Evolutionary conservation across 2,329 filamentous ascomycete genomes (phyloP), one percentile per base, ranked within the genome.

Genomic region (Aquanectria penicillioides): DNA sequence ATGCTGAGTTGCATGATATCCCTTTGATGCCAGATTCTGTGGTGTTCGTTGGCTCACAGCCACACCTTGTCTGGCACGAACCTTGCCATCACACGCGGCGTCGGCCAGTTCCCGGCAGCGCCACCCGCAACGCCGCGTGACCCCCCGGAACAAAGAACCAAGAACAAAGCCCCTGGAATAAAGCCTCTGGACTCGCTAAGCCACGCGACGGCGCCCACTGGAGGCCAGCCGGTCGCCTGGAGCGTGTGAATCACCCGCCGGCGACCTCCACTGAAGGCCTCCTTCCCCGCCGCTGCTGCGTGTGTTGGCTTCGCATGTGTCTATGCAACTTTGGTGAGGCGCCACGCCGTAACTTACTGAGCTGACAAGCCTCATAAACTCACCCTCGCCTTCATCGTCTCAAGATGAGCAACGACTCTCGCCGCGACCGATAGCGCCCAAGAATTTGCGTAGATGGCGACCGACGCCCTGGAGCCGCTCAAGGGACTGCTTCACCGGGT

Each of bases 401-500:
- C 23, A 51, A 26, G 23, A 51, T 51, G 47, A 6, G 20, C 25
- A 18, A 17, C 9, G 1, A 26, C 33, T 43, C 20, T 11, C n/a
- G 15, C 12, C n/a, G 26, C 18, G n/a, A 23, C 25, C 20, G 18
- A 47, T 23, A 40, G 29, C 4, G 12, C 29, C 20, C 13, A 13
- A 41, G 3, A 4, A 15, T 15, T 29, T 13, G 9, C 37, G 11
- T 34, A 15, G 15, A 57, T 57, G 54, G 47, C 54, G 18, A 57
- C 54, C 8, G 54, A 57, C 1, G 31, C 40, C 33, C 26, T 57
- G 12, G 54, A 57, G 33, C 47, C 47, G 26, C 29, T 57, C 10
- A 33, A 22, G 46, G 47, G 47, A 11, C 40, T 57, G 11, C 20
- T 57, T 31, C 54, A 51, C 11, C 47, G 54, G n/a, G 54, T 57